Evolutionary conservation across 2,329 filamentous ascomycete species (phyloP), one percentile per base, ranked within the genome.

Genomic region (Pestalotiopsis sp.): DNA sequence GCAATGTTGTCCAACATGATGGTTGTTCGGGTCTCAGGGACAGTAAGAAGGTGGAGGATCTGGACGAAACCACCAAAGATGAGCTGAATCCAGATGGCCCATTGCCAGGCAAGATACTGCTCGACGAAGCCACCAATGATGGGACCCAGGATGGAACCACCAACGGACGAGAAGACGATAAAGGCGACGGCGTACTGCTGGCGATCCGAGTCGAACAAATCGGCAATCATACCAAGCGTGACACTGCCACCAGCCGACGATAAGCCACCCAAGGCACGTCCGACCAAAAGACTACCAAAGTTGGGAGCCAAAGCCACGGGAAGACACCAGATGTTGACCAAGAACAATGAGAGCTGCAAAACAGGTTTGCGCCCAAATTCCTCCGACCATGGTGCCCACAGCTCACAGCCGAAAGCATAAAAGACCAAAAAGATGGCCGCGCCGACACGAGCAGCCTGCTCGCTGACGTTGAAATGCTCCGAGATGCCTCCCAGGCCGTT

Each of bases 301-400:
- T 94, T 94, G 9, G 89, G 90, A 0, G 92, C 92, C 56, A 94
- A 80, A 0, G 87, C 92, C 38, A 93, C 91, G 4, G 91, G 91
- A 0, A 94, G 78, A 72, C 93, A 91, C 84, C 87, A 96, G 67
- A 95, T 79, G 74, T 96, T 96, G 79, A 95, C 92, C 12, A 96
- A 82, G 71, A 92, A 86, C 67, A 96, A 81, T 49, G 90, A 92
- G 27, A 86, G 80, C 83, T 95, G 93, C 25, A 95, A 84, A 67
- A 96, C 87, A 1, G 91, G 91, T 83, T 90, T 92, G 64, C 93
- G 89, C 23, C 93, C 93, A 64, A 95, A 84, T 75, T 96, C 93
- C 78, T 97, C 93, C 60, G 89, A 92, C 92, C 93, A 96, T 0
- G 93, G 93, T 0, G 93, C 93, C 93, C 93, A 96, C 0, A 96